Evolutionary conservation across 2,329 filamentous ascomycete species (phyloP).

Genomic region (Fusarium zealandicum): DNA sequence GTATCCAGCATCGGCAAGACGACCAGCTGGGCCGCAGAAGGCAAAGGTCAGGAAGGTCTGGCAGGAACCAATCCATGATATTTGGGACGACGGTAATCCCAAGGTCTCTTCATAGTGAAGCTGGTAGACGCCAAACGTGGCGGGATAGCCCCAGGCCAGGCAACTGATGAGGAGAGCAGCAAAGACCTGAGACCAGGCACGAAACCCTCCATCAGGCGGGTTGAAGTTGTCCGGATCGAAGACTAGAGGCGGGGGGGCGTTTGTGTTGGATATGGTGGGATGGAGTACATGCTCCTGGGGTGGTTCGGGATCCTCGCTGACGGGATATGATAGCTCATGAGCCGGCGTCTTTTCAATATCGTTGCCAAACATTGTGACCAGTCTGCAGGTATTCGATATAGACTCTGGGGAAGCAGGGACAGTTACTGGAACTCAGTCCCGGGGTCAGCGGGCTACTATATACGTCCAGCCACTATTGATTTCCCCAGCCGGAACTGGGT

Average conservation of each 20-base stretch:
- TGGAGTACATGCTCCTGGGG: conserved; percentile 18
- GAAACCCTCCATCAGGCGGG: conserved; percentile 54
- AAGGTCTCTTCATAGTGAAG: conserved; percentile 54
- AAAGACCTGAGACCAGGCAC: conserved; percentile 59
- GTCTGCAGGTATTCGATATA: background rate
- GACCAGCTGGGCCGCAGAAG: conserved; percentile 57
- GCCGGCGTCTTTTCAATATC: conserved; percentile 32
- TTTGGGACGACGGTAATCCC: conserved; percentile 45
- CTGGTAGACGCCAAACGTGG: conserved; percentile 62
- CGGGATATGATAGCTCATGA: conserved; percentile 3
- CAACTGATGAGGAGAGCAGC: conserved; percentile 57
- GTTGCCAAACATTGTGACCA: conserved; percentile 27
- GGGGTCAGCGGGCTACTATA: conserved; percentile 25
- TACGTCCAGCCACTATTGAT: conserved; percentile 17
- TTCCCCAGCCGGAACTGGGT: background rate
- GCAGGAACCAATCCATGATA: conserved; percentile 57
- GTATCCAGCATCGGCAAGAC: conserved; percentile 60
- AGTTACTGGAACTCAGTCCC: background rate
- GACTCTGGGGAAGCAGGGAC: background rate
- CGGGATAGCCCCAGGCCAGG: conserved; percentile 59
- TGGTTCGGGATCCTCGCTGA: background rate
- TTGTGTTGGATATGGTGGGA: conserved; percentile 38
- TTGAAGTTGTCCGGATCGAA: conserved; percentile 34
- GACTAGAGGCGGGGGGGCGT: conserved; percentile 33
- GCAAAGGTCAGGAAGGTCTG: conserved; percentile 60